Evolutionary conservation across 495 filamentous ascomycete species (phyloP).

Genomic region (Penicillium lividum): DNA sequence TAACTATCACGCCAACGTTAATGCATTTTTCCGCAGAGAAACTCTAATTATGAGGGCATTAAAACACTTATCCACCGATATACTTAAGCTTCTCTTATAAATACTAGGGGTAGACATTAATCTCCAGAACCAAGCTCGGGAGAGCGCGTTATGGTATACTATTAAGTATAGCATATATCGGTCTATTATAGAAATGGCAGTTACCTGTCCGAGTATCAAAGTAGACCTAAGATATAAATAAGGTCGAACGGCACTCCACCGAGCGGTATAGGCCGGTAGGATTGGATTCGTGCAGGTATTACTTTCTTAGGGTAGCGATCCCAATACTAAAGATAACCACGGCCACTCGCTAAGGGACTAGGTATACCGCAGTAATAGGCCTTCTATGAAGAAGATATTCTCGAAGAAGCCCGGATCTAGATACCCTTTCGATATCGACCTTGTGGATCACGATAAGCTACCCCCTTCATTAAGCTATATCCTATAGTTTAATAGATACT

Average conservation of each 20-base stretch:
- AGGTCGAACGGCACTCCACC: slow-evolving; percentile 10
- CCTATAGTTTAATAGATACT: slow-evolving; percentile 8
- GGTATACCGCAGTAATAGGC: slow-evolving; percentile 4
- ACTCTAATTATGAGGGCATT: slow-evolving; percentile 13
- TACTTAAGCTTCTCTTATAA: slow-evolving; percentile 6
- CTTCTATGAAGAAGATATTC: slow-evolving; percentile 6
- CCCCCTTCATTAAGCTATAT: slow-evolving; percentile 13
- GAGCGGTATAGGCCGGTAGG: slow-evolving; percentile 9
- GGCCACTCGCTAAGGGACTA: slow-evolving; percentile 12
- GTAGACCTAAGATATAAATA: slow-evolving; percentile 4
- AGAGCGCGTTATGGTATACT: slow-evolving; percentile 16
- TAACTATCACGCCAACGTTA: slow-evolving; percentile 9
- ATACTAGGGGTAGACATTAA: slow-evolving; percentile 7
- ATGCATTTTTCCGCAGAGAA: slow-evolving; percentile 15
- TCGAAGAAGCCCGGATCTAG: not conserved
- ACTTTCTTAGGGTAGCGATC: slow-evolving; percentile 9
- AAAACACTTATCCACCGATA: slow-evolving; percentile 2
- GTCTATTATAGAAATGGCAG: not conserved
- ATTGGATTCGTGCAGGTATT: slow-evolving; percentile 13
- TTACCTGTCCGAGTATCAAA: not conserved
- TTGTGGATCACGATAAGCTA: slow-evolving; percentile 8
- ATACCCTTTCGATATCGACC: not conserved
- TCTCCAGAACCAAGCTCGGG: slow-evolving; percentile 8
- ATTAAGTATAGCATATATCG: slow-evolving; percentile 6
- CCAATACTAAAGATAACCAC: slow-evolving; percentile 7